Conservation (phyloP, 2,329 filamentous ascomycete genomes). For the Trichothecium sympodiale region DNA sequence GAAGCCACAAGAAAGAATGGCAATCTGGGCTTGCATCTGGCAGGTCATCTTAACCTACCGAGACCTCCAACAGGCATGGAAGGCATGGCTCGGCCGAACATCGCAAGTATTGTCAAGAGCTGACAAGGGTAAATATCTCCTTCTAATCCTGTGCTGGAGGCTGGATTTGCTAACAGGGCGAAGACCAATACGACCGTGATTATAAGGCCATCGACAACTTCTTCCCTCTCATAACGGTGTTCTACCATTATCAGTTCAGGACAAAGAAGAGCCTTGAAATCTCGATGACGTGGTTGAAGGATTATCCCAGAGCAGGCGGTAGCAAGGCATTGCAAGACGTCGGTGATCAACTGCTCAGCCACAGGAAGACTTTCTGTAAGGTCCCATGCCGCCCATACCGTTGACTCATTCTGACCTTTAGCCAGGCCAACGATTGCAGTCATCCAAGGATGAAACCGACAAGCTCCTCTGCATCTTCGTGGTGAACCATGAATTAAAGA, state of each 20-base stretch:
- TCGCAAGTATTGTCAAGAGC: conserved; percentile 11
- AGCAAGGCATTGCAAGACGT: conserved; percentile 16
- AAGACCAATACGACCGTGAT: background rate
- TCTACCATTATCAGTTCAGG: conserved; percentile 29
- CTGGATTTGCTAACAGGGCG: background rate
- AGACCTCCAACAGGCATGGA: conserved; percentile 24
- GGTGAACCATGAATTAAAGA: conserved; percentile 27
- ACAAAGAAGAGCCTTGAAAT: conserved; percentile 28
- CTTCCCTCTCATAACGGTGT: conserved; percentile 25
- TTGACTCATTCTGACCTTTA: conserved; percentile 8
- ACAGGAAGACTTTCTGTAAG: conserved; percentile 25
- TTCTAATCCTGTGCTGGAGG: too few species aligned
- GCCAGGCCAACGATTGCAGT: conserved; percentile 20
- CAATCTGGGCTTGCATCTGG: conserved; percentile 38
- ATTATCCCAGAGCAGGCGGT: conserved; percentile 14
- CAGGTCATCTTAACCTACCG: conserved; percentile 37
- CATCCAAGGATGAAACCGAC: conserved; percentile 19
- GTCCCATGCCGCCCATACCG: background rate
- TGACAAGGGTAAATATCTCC: conserved; percentile 11
- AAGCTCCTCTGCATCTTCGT: conserved; percentile 21
- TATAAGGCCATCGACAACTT: conserved; percentile 13
- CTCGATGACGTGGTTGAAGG: conserved; percentile 25
- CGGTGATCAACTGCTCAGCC: conserved; percentile 19
- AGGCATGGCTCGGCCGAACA: conserved; percentile 15
- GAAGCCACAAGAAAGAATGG: conserved; percentile 26